Conservation (phyloP, 208 protist species). For the Vickermania ingenoplastis region DNA sequence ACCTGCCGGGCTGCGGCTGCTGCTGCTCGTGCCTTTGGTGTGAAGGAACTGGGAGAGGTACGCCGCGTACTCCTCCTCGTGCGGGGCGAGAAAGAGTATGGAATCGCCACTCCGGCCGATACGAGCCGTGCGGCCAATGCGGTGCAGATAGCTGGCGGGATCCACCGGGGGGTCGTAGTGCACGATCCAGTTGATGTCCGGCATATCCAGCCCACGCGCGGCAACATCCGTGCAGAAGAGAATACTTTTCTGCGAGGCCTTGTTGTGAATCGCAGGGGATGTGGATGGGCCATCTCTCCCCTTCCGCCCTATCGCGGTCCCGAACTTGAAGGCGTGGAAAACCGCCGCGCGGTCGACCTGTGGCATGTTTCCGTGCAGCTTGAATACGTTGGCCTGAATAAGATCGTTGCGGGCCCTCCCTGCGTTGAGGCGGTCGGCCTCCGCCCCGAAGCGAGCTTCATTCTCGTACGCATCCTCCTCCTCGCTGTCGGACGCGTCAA, state of each 20-base stretch:
- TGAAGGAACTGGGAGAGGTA: conserved; percentile 82
- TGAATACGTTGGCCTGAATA: conserved; percentile 77
- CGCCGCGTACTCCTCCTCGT: conserved; percentile 81
- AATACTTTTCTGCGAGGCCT: conserved; percentile 58
- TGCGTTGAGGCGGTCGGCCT: not conserved
- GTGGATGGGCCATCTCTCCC: no score
- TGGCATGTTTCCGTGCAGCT: conserved; percentile 92
- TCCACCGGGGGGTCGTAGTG: conserved; percentile 96
- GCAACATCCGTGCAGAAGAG: conserved; percentile 94
- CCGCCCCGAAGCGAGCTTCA: not conserved
- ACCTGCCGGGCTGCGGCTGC: conserved; percentile 81
- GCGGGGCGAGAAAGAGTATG: conserved; percentile 88
- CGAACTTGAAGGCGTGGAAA: conserved; percentile 84
- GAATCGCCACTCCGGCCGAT: conserved; percentile 90
- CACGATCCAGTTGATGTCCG: conserved; percentile 93
- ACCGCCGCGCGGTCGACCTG: conserved; percentile 89
- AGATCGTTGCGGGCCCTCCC: conserved; percentile 65
- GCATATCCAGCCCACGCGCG: conserved; percentile 94
- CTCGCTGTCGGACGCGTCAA: conserved; percentile 1
- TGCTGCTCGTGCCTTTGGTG: conserved; percentile 74
- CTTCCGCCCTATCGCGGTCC: conserved; percentile 2
- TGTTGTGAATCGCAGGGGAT: conserved; percentile 4
- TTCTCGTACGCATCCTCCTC: conserved; percentile 4
- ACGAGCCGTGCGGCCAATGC: conserved; percentile 94
- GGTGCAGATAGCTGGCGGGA: conserved; percentile 93